Evolutionary conservation across 2,329 filamentous ascomycete species (phyloP).

Genomic region (Claviceps digitariae): DNA sequence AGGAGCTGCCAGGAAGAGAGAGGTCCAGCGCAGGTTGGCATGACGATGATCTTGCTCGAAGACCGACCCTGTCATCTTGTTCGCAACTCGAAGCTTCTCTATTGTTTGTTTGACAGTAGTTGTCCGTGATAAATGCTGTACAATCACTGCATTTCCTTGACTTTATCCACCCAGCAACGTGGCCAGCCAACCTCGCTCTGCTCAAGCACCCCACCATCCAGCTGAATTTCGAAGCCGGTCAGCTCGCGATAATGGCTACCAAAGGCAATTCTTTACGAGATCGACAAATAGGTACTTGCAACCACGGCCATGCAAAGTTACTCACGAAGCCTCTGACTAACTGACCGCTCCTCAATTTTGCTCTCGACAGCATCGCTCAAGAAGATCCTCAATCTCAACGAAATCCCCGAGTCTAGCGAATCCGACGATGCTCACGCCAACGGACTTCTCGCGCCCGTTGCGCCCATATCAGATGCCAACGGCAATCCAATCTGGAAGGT

Average conservation of each 20-base stretch:
- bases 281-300: slow-evolving; percentile 32
- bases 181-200: not conserved
- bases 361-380: slow-evolving; percentile 63
- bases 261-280: slow-evolving; percentile 34
- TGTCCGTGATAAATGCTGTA: not conserved
- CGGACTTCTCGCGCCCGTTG: slow-evolving; percentile 51
- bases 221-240: not conserved
- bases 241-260: slow-evolving; percentile 26
- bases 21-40: not conserved
- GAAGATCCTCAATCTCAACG: slow-evolving; percentile 91
- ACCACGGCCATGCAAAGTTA: not conserved
- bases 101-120: not conserved
- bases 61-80: not conserved
- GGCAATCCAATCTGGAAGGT: slow-evolving; percentile 97
- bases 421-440: slow-evolving; percentile 51
- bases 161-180: not conserved
- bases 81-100: not conserved
- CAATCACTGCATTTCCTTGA: not conserved
- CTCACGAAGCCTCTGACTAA: not conserved
- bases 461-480: slow-evolving; percentile 72
- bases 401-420: slow-evolving; percentile 46
- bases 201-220: not conserved
- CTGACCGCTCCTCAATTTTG: slow-evolving; percentile 2
- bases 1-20: slow-evolving; percentile 1
- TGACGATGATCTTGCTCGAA: not conserved